Conservation (phyloP, 164 flowering plant species). For the Liquidambar formosana region DNA sequence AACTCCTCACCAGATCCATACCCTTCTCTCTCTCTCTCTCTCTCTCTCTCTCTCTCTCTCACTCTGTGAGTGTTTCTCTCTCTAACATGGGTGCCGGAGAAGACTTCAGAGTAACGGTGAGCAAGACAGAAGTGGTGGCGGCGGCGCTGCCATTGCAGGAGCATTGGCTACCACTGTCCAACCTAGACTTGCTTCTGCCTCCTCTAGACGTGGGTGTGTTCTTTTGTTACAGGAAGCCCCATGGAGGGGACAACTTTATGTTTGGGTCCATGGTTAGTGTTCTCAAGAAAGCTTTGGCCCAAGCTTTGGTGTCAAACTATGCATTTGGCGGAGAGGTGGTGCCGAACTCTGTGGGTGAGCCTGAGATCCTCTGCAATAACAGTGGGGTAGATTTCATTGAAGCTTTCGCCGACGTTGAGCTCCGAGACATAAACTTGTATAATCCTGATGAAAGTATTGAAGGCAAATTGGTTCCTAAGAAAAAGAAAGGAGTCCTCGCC, state of each 20-base stretch:
- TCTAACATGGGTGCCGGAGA: slow-evolving; percentile 9
- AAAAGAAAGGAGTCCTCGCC: slow-evolving; percentile 35
- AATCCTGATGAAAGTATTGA: slow-evolving; percentile 43
- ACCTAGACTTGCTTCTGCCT: slow-evolving; percentile 47
- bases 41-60: not conserved
- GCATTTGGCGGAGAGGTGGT: slow-evolving; percentile 39
- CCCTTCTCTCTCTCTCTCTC: no score
- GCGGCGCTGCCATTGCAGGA: slow-evolving; percentile 42
- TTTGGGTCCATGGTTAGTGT: slow-evolving; percentile 12
- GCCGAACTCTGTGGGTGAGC: slow-evolving; percentile 31
- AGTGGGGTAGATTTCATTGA: slow-evolving; percentile 43
- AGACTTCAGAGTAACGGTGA: slow-evolving; percentile 21
- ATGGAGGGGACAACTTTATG: not conserved
- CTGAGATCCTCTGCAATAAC: slow-evolving; percentile 45
- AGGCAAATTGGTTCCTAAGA: slow-evolving; percentile 44
- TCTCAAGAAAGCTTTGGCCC: no score
- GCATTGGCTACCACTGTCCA: no score
- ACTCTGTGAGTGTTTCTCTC: no score
- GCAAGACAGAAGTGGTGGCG: slow-evolving; percentile 30
- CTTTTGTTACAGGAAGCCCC: slow-evolving; percentile 37
- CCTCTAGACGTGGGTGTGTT: slow-evolving; percentile 41
- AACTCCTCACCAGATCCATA: no score
- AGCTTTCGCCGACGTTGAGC: slow-evolving; percentile 40
- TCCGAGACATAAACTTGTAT: slow-evolving; percentile 32
- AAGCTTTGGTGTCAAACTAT: slow-evolving; percentile 31